A percentile compares a stretch with the other conserved stretches of the same genome.
Evolutionary conservation across 768 basidiomycete species (phyloP).

Genomic region (Piloderma croceum): DNA sequence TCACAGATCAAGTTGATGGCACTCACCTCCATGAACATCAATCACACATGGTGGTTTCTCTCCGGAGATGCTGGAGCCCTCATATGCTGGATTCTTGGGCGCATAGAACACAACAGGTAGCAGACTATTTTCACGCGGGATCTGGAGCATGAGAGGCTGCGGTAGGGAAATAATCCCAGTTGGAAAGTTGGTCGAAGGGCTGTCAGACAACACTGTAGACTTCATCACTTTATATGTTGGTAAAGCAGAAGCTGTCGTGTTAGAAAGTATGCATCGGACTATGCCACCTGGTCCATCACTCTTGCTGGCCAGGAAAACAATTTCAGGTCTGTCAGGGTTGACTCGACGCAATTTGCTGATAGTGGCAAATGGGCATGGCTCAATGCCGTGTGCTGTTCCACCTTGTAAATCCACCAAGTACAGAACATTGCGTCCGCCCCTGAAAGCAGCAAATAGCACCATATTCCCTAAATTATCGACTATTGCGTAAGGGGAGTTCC

Average conservation of each 20-base stretch:
- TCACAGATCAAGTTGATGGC: no score
- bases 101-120: constrained; percentile 63
- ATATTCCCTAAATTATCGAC: constrained; percentile 24
- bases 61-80: constrained; percentile 37
- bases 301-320: constrained; percentile 31
- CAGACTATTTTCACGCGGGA: constrained; percentile 29
- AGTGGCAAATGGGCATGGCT: constrained; percentile 30
- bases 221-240: constrained; percentile 18
- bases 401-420: constrained; percentile 26
- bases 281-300: constrained; percentile 26
- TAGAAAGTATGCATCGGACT: constrained; percentile 24
- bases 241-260: constrained; percentile 16
- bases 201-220: constrained; percentile 22
- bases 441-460: constrained; percentile 26
- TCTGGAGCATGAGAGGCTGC: constrained; percentile 39
- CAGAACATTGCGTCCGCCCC: constrained; percentile 29
- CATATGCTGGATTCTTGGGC: constrained; percentile 59
- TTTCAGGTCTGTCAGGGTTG: constrained; percentile 12
- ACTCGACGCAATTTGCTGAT: constrained; percentile 21
- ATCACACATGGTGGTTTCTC: constrained; percentile 69
- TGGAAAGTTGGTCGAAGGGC: constrained; percentile 17
- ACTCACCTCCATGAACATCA: constrained; percentile 64
- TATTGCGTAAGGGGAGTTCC: constrained; percentile 27
- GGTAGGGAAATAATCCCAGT: constrained; percentile 42
- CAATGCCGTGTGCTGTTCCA: constrained; percentile 21